A percentile compares a stretch with the other conserved stretches of the same genome.
Evolutionary conservation across 805 yeast genomes (phyloP).

Genomic region (Maudiozyma turicensis): DNA sequence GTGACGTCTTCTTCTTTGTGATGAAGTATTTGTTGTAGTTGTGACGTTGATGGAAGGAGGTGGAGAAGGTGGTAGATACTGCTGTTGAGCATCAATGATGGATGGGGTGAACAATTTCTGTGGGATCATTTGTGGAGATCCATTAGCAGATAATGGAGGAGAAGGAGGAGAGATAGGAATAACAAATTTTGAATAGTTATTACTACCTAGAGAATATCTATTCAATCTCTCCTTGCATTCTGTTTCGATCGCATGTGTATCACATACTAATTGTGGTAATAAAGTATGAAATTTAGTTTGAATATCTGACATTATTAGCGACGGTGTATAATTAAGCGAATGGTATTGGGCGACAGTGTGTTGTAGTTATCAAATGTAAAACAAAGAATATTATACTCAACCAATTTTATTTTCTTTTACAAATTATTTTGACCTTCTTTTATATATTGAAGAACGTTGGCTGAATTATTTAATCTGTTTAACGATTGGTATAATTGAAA

Average conservation of each 20-base stretch:
- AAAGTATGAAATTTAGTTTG: not conserved
- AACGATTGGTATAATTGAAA: too few relatives aligned
- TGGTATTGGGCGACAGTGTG: too few relatives aligned
- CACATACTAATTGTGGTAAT: not conserved
- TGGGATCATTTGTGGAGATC: not conserved
- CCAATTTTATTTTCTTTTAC: too few relatives aligned
- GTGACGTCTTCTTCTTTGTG: conserved; percentile 12
- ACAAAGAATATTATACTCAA: too few relatives aligned
- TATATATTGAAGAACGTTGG: too few relatives aligned
- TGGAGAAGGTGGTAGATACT: not conserved
- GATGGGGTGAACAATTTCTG: not conserved
- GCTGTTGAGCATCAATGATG: not conserved
- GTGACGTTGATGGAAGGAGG: not conserved
- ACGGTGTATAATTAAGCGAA: too few relatives aligned
- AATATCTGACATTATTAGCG: not conserved
- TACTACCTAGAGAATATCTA: conserved; percentile 8
- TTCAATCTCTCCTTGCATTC: conserved; percentile 16
- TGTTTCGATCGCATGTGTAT: conserved; percentile 8
- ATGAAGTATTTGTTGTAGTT: conserved; percentile 2
- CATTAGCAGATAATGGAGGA: not conserved
- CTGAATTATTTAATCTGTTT: too few relatives aligned
- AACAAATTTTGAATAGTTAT: not conserved
- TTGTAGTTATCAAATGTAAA: too few relatives aligned
- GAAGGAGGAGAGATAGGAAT: not conserved
- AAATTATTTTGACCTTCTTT: too few relatives aligned